phyloP scores from a whole-genome alignment of 352 stramenopile genomes.

The Globisporangium radiosum region DNA sequence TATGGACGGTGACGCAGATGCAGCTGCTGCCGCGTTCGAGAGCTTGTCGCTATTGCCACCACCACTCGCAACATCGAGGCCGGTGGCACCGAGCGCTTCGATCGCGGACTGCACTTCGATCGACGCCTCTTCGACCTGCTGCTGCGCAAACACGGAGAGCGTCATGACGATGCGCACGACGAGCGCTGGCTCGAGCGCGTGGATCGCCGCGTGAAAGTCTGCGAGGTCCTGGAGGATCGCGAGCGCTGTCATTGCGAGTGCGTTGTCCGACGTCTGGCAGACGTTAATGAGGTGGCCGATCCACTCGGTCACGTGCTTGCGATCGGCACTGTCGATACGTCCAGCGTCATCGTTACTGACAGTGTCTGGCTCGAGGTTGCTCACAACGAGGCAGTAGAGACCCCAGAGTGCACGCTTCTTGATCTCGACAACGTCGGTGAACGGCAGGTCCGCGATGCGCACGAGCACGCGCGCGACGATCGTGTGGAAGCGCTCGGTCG shows the following conservation, averaged over 20 bases:
- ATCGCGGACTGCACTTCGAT: slow-evolving; percentile 81
- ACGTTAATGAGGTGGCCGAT: slow-evolving; percentile 78
- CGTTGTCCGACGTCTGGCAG: slow-evolving; percentile 67
- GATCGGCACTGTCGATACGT: slow-evolving; percentile 25
- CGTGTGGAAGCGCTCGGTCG: slow-evolving; percentile 55
- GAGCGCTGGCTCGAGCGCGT: slow-evolving; percentile 55
- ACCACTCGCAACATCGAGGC: too few relatives aligned
- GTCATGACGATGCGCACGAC: slow-evolving; percentile 85
- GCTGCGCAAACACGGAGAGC: slow-evolving; percentile 76
- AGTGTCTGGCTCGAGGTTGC: slow-evolving; percentile 33
- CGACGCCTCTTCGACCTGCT: slow-evolving; percentile 83
- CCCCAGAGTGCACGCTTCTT: slow-evolving; percentile 80
- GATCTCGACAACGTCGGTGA: slow-evolving; percentile 68
- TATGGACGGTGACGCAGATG: background rate
- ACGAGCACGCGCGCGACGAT: slow-evolving; percentile 72
- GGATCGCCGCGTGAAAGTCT: slow-evolving; percentile 67
- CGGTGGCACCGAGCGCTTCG: slow-evolving; percentile 30
- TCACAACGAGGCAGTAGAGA: slow-evolving; percentile 69
- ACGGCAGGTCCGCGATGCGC: slow-evolving; percentile 65
- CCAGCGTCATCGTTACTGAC: slow-evolving; percentile 1
- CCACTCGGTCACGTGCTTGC: slow-evolving; percentile 57
- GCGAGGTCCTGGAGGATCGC: slow-evolving; percentile 76
- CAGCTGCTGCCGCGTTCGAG: slow-evolving; percentile 12
- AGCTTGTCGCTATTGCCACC: slow-evolving; percentile 15
- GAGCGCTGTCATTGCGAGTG: slow-evolving; percentile 71